Evolutionary conservation across 352 stramenopile species (phyloP).

Genomic region (Phytopythium helicoides): DNA sequence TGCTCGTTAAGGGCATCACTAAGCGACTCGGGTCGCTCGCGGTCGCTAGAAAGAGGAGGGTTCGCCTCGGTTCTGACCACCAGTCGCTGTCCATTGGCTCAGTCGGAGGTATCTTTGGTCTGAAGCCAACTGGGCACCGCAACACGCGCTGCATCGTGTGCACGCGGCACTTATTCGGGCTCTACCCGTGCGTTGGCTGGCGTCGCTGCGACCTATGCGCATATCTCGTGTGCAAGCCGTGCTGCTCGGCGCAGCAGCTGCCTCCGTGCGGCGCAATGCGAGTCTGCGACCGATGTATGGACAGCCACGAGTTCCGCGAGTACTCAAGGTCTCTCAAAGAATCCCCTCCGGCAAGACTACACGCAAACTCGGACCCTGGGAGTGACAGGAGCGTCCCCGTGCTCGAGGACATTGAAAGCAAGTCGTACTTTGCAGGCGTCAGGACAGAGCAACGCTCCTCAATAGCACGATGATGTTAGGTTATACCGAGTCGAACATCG

Average conservation of each 20-base stretch:
- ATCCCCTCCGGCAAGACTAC: too few relatives aligned
- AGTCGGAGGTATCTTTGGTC: constrained; percentile 8
- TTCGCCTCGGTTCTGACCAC: constrained; percentile 4
- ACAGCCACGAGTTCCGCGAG: constrained; percentile 37
- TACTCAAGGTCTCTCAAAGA: constrained; percentile 13
- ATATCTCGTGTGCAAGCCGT: constrained; percentile 30
- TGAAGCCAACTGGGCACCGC: constrained; percentile 7
- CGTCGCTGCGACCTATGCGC: constrained; percentile 32
- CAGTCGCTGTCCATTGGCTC: constrained; percentile 7
- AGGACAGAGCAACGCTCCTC: too few relatives aligned
- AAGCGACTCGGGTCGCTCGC: constrained; percentile 14
- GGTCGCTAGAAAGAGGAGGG: constrained; percentile 15
- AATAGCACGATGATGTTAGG: too few relatives aligned
- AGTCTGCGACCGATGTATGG: constrained; percentile 39
- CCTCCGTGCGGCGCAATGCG: constrained; percentile 9
- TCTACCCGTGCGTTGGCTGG: constrained; percentile 18
- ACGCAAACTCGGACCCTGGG: neutral
- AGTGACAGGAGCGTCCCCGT: too few relatives aligned
- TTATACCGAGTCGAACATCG: too few relatives aligned
- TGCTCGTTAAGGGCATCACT: constrained; percentile 19
- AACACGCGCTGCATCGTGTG: constrained; percentile 36
- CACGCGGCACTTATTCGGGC: constrained; percentile 25
- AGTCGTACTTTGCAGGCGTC: neutral
- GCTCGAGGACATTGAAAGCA: neutral
- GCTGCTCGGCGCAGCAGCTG: constrained; percentile 26